Percentiles rank a stretch among this genome's conserved stretches.
These are phyloP conservation scores for Spirogloea muscicola DNA, from an alignment of 139 green algal genomes.

Conservation along the genomic window DNA sequence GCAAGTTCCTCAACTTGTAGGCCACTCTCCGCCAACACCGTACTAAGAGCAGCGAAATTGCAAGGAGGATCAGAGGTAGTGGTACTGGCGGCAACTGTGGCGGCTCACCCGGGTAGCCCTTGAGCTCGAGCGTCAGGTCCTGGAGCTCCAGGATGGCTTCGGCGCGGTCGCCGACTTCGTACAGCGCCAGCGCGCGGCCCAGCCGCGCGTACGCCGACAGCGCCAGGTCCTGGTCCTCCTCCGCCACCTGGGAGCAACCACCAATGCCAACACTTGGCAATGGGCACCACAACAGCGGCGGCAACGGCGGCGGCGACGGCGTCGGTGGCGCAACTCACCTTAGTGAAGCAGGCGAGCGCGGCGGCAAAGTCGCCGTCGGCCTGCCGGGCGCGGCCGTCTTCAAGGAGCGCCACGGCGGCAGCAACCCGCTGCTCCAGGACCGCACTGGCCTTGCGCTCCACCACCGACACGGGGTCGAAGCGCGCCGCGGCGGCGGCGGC, in stretches of 20 bases:
- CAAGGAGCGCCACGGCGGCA: neutral
- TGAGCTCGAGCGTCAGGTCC: constrained; percentile 12
- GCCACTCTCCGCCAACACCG: too few relatives aligned
- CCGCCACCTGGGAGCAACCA: neutral
- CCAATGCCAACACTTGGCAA: neutral
- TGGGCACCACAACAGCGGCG: neutral
- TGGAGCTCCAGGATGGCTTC: constrained; percentile 18
- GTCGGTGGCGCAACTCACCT: neutral
- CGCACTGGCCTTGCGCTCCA: neutral
- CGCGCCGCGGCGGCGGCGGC: too few relatives aligned
- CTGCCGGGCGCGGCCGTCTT: neutral
- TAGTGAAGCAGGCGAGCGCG: neutral
- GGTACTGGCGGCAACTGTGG: too few relatives aligned
- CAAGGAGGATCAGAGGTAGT: too few relatives aligned
- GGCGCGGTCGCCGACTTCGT: constrained; percentile 11
- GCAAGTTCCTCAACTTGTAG: too few relatives aligned
- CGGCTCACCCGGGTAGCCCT: constrained; percentile 12
- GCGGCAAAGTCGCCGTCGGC: neutral
- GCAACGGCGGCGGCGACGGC: neutral
- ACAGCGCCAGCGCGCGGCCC: constrained; percentile 4
- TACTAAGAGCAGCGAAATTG: too few relatives aligned
- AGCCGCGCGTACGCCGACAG: constrained; percentile 7
- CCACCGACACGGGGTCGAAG: constrained; percentile 6
- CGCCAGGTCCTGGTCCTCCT: constrained; percentile 12
- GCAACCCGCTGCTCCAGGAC: neutral